Percentiles rank a stretch among this genome's conserved stretches.
Evolutionary conservation across 345 rosid species (phyloP).

Genomic region (Dipteronia sinensis): DNA sequence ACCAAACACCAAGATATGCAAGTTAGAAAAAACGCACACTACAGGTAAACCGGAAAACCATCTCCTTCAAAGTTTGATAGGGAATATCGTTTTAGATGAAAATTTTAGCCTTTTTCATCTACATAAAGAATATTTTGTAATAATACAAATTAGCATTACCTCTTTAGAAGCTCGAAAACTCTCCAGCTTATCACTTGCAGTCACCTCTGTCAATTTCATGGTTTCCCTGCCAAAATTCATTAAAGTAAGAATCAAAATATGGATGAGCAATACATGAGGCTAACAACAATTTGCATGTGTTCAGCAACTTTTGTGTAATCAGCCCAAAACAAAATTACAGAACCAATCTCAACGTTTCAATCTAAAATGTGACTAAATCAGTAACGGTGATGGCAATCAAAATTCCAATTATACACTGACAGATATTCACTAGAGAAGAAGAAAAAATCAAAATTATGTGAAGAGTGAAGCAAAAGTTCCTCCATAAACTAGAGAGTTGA

Average conservation of each 20-base stretch:
- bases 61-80: not conserved
- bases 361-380: not conserved
- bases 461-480: not conserved
- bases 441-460: not conserved
- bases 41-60: not conserved
- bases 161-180: constrained; percentile 86
- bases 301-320: not conserved
- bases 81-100: not conserved
- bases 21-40: not conserved
- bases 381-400: not conserved
- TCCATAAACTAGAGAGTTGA: not conserved
- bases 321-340: constrained; percentile 3
- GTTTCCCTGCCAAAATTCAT: constrained; percentile 51
- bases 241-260: constrained; percentile 13
- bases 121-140: not conserved
- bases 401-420: not conserved
- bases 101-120: not conserved
- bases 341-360: not conserved
- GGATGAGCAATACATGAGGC: constrained; percentile 1
- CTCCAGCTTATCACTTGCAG: constrained; percentile 81
- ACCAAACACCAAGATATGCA: not conserved
- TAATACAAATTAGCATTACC: constrained; percentile 41
- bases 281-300: not conserved
- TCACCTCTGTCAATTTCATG: constrained; percentile 67
- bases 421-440: not conserved